phyloP scores from a whole-genome alignment of 306 rosid genomes.

The Malus sylvestris region DNA sequence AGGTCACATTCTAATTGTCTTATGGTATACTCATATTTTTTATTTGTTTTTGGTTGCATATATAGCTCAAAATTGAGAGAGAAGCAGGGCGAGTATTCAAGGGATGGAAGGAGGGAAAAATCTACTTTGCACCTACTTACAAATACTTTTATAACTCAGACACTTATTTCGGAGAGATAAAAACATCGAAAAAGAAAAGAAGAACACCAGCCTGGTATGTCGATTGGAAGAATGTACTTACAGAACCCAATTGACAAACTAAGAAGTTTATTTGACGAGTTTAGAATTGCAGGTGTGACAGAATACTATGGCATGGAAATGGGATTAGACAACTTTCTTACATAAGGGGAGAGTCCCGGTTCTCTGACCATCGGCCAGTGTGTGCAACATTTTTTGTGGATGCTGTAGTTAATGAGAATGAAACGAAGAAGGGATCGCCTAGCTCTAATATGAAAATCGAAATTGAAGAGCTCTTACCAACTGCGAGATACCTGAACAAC shows the following conservation, averaged over 20 bases:
- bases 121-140: conserved; percentile 93
- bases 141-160: conserved; percentile 86
- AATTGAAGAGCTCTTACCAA: conserved; percentile 46
- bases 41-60: conserved; percentile 3
- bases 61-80: conserved; percentile 79
- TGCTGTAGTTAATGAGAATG: conserved; percentile 36
- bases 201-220: conserved; percentile 98
- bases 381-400: conserved; percentile 62
- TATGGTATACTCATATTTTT: background rate
- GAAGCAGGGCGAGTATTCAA: conserved; percentile 84
- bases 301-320: conserved; percentile 85
- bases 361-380: conserved; percentile 94
- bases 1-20: background rate
- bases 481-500: conserved; percentile 21
- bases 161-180: conserved; percentile 57
- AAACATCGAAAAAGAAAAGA: conserved; percentile 68
- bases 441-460: conserved; percentile 34
- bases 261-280: conserved; percentile 12
- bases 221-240: background rate
- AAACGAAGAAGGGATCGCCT: conserved; percentile 39
- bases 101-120: conserved; percentile 91
- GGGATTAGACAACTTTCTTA: conserved; percentile 68
- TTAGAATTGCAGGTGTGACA: conserved; percentile 69
- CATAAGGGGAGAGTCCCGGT: conserved; percentile 55
- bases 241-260: background rate